Conservation (phyloP, 2,329 filamentous ascomycete genomes). For the Fusarium aywerte region DNA sequence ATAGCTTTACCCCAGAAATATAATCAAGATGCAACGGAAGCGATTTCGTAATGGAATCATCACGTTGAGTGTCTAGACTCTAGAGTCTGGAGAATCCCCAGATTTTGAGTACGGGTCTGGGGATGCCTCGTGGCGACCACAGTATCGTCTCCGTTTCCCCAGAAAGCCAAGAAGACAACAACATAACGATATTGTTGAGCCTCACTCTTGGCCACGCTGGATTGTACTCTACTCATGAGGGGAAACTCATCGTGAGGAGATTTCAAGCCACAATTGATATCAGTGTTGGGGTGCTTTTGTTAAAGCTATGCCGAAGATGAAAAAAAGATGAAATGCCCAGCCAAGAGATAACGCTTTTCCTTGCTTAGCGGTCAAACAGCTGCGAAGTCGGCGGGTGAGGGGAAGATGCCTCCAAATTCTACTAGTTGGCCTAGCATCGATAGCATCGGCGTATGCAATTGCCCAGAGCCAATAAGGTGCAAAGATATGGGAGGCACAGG, state of each 20-base stretch:
- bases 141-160: slow-evolving; percentile 32
- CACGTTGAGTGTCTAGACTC: slow-evolving; percentile 27
- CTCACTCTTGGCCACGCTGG: slow-evolving; percentile 15
- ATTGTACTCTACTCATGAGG: slow-evolving; percentile 16
- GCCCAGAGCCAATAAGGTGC: slow-evolving; percentile 28
- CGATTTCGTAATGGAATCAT: slow-evolving; percentile 41
- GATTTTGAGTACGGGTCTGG: slow-evolving; percentile 18
- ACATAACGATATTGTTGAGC: slow-evolving; percentile 21
- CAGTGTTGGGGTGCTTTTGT: slow-evolving; percentile 28
- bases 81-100: slow-evolving; percentile 37
- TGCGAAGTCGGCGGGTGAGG: slow-evolving; percentile 14
- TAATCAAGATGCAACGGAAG: slow-evolving; percentile 21
- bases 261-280: slow-evolving; percentile 22
- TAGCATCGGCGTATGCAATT: slow-evolving; percentile 18
- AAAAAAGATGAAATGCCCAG: slow-evolving; percentile 3
- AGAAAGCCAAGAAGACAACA: slow-evolving; percentile 35
- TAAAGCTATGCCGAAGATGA: slow-evolving; percentile 40
- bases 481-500: neutral
- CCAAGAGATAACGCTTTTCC: slow-evolving; percentile 22
- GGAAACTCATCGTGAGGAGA: slow-evolving; percentile 33
- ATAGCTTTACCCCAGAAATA: slow-evolving; percentile 31
- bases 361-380: slow-evolving; percentile 15
- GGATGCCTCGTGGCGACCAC: slow-evolving; percentile 26
- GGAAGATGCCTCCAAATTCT: slow-evolving; percentile 30
- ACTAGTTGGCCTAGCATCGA: slow-evolving; percentile 1